Percentiles rank a stretch among this genome's conserved stretches.
Conservation (phyloP, 345 rosid species). For the Noccaea bulbosa region DNA sequence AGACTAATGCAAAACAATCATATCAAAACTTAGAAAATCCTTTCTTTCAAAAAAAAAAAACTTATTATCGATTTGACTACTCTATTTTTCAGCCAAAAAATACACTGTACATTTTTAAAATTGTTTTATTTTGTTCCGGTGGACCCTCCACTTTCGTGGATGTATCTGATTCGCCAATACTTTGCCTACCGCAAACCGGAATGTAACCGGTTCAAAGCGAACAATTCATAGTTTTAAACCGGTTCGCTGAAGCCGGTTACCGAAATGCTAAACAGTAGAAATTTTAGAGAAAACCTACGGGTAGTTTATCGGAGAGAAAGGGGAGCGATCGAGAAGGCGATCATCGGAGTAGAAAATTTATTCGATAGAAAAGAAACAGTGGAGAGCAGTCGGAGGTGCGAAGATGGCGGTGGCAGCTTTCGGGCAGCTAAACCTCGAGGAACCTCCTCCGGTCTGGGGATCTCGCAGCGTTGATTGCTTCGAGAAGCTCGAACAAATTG, state of each 20-base stretch:
- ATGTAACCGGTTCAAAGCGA: conserved; percentile 25
- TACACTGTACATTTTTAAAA: not conserved
- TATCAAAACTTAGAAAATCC: no score
- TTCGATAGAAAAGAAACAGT: conserved; percentile 11
- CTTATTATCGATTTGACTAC: not conserved
- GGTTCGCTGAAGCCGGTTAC: not conserved
- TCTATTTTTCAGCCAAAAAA: not conserved
- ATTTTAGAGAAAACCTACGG: not conserved
- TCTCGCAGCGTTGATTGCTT: conserved; percentile 83
- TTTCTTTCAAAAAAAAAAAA: no score
- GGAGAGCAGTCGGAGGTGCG: conserved; percentile 1
- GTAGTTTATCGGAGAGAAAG: not conserved
- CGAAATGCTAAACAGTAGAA: not conserved
- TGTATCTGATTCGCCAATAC: not conserved
- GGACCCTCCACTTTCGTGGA: not conserved
- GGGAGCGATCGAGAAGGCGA: conserved; percentile 5
- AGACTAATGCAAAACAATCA: no score
- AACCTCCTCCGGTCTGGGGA: conserved; percentile 67
- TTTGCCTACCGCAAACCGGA: not conserved
- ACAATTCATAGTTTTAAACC: not conserved
- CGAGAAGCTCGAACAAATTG: conserved; percentile 84
- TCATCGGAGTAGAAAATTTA: not conserved
- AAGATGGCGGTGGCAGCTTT: conserved; percentile 60
- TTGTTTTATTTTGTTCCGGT: not conserved
- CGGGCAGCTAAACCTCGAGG: conserved; percentile 65